These are phyloP conservation scores for Nepenthes mirabilis DNA, from an alignment of 148 eudicot species.

Conservation along the genomic window DNA sequence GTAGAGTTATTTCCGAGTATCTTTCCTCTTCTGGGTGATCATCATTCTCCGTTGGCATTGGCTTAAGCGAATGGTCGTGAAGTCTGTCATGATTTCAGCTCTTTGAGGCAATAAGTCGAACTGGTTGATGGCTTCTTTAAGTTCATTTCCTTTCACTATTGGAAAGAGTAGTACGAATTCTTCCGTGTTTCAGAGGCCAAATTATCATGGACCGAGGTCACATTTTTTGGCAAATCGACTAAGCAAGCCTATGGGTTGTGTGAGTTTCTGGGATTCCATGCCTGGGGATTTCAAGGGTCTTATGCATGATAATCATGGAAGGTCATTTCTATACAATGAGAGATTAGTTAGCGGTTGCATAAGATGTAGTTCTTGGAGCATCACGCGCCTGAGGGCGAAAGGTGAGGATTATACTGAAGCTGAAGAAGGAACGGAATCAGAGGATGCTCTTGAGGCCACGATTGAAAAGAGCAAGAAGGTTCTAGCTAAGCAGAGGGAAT, in stretches of 20 bases:
- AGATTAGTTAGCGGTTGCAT: slow-evolving; percentile 19
- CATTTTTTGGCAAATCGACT: slow-evolving; percentile 18
- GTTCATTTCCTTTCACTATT: slow-evolving; percentile 32
- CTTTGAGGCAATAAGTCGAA: slow-evolving; percentile 38
- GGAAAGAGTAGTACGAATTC: slow-evolving; percentile 30
- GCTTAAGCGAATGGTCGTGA: not conserved
- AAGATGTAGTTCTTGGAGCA: slow-evolving; percentile 13
- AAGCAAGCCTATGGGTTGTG: slow-evolving; percentile 16
- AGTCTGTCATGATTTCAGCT: not conserved
- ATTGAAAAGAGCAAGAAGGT: slow-evolving; percentile 79
- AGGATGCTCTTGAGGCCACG: slow-evolving; percentile 64
- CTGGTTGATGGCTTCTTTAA: slow-evolving; percentile 47
- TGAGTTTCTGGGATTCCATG: slow-evolving; percentile 12
- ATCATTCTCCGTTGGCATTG: not conserved
- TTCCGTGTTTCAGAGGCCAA: slow-evolving; percentile 19
- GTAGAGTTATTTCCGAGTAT: too few relatives aligned
- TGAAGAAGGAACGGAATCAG: slow-evolving; percentile 23
- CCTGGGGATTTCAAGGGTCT: slow-evolving; percentile 8
- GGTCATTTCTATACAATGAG: slow-evolving; percentile 13
- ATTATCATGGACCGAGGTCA: slow-evolving; percentile 15
- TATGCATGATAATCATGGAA: slow-evolving; percentile 13
- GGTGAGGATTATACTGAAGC: slow-evolving; percentile 22
- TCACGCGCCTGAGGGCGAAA: slow-evolving; percentile 25
- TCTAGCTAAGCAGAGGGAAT: slow-evolving; percentile 52
- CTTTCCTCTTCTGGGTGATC: not conserved